Evolutionary conservation across 805 yeast genomes (phyloP).

Genomic region (Pichia cabralensis): DNA sequence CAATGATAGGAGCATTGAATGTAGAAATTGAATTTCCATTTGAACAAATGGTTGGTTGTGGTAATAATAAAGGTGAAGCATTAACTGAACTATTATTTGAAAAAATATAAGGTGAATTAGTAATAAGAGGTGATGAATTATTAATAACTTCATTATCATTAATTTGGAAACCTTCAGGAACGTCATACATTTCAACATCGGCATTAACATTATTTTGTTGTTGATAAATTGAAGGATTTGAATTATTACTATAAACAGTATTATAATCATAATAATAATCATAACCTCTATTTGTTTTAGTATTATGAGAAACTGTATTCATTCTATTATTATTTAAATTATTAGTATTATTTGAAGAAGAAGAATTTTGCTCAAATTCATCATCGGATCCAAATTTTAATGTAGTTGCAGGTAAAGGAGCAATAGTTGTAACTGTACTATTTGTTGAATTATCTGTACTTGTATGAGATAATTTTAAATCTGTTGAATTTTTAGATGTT

Average conservation of each 20-base stretch:
- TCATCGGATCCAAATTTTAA: constrained; percentile 64
- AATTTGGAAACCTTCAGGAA: constrained; percentile 33
- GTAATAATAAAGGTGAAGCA: constrained; percentile 1
- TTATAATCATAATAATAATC: constrained; percentile 76
- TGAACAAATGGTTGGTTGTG: constrained; percentile 5
- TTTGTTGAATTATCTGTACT: background rate
- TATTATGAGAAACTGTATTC: constrained; percentile 60
- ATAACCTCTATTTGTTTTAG: constrained; percentile 61
- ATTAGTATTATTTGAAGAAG: background rate
- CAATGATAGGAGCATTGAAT: background rate
- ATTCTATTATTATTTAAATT: constrained; percentile 8
- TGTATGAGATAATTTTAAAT: constrained; percentile 22
- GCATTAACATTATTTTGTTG: constrained; percentile 6
- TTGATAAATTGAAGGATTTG: constrained; percentile 30
- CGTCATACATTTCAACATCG: constrained; percentile 26
- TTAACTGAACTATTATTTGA: background rate
- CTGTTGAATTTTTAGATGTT: constrained; percentile 10
- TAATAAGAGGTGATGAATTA: background rate
- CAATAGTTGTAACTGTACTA: constrained; percentile 45
- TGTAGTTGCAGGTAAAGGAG: constrained; percentile 76
- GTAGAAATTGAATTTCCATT: constrained; percentile 1
- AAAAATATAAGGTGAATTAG: background rate
- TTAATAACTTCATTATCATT: background rate
- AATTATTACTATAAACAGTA: constrained; percentile 53
- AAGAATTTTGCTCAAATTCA: constrained; percentile 33